Evolutionary conservation across 2,329 filamentous ascomycete species (phyloP).

Genomic region (Alternaria arborescens): DNA sequence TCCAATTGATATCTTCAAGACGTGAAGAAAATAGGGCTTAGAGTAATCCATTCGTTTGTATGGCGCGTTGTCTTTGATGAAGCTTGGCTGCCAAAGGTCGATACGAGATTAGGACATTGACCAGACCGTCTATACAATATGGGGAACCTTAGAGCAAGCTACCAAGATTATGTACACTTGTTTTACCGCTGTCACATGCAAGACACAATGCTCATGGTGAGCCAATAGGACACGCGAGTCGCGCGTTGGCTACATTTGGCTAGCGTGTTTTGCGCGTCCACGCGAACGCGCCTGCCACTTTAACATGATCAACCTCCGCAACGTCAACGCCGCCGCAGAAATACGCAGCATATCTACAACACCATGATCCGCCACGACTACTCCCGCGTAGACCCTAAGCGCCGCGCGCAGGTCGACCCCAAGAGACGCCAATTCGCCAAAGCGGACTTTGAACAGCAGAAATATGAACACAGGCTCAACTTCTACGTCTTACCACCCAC

Average conservation of each 20-base stretch:
- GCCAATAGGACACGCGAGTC: constrained; percentile 2
- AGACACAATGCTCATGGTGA: neutral
- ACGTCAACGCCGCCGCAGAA: constrained; percentile 11
- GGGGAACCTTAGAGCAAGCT: fast-evolving
- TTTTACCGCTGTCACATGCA: too few species aligned
- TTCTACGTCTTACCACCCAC: constrained; percentile 90
- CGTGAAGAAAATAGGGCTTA: neutral
- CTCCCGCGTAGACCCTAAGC: constrained; percentile 68
- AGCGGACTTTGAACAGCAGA: constrained; percentile 76
- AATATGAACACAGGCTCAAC: constrained; percentile 88
- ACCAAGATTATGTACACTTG: neutral
- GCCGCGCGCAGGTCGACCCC: constrained; percentile 77
- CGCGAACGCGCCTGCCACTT: constrained; percentile 34
- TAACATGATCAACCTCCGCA: constrained; percentile 15
- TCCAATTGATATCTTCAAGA: constrained; percentile 62
- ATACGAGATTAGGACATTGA: fast-evolving
- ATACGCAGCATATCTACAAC: constrained; percentile 10
- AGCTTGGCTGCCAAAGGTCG: too few species aligned
- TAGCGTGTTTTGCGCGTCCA: constrained; percentile 28
- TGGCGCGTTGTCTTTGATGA: fast-evolving
- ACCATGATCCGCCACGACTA: constrained; percentile 52
- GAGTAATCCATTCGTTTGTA: fast-evolving
- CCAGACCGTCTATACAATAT: neutral
- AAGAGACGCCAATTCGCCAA: constrained; percentile 88
- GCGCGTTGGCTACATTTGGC: constrained; percentile 13